Evolutionary conservation across 106 monocot species (phyloP), one percentile per base, ranked within the genome.

Genomic region (Cymbidium sinense): DNA sequence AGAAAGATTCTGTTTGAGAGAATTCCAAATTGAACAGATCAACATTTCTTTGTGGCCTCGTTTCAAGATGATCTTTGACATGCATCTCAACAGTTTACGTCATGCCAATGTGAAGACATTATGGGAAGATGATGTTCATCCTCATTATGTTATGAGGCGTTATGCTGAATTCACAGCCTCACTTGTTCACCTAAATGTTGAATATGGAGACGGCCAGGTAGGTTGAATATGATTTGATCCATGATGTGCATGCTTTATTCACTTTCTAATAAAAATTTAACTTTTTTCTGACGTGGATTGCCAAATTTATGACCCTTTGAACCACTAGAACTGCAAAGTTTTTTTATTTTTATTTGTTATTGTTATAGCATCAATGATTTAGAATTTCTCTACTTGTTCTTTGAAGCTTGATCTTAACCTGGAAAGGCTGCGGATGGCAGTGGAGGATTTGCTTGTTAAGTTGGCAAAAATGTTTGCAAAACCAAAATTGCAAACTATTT

Each of bases 111-210:
- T 93, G 47, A 95, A 73, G 84, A 82, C 87, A 19, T 84, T 99
- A 67, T 99, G 95, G 99, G 95, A 95, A 90, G 95, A 95, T 85
- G 99, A 99, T 84, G 95, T 95, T 78, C 99, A 99, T 89, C 99
- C 99, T 37, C 99, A 99, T 83, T 99, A 99, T 83, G 99, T 93
- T 11, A 93, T 95, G 84, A 90, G 95, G 69, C 95, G 95, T 23
- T 99, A 91, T 84, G 99, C 99, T 83, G 99, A 99, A 70, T 99
- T 99, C 83, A 99, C 99, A 41, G 99, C 99, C 0, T 95, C 99
- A 35, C 99, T 99, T 61, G 64, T 95, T 79, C 99, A 95, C 39
- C 81, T 99, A 11, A 99, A 99, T 87, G 86, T 82, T 82, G 92
- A 99, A 77, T 82, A 90, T 86, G 95, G 94, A 58, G 99, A 99